These are phyloP conservation scores for Pseudoperonospora humuli DNA, from an alignment of 352 stramenopile genomes.

Conservation along the genomic window DNA sequence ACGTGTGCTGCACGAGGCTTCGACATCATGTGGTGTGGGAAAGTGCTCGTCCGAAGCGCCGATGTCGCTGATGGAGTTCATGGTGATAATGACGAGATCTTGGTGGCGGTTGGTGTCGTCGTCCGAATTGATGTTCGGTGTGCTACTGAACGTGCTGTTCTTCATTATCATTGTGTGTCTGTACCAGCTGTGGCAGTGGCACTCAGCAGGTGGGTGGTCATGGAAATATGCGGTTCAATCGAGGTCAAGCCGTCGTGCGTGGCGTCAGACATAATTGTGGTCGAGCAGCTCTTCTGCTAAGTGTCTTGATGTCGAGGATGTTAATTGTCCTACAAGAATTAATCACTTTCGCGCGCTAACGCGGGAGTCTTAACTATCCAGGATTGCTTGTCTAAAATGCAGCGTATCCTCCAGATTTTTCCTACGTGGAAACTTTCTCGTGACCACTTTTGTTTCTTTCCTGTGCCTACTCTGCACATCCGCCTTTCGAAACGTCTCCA, in stretches of 20 bases:
- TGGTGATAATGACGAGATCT: slow-evolving; percentile 27
- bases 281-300: not conserved
- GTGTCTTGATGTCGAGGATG: too few relatives aligned
- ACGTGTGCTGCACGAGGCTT: slow-evolving; percentile 55
- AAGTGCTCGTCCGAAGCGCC: slow-evolving; percentile 17
- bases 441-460: too few relatives aligned
- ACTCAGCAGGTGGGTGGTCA: slow-evolving; percentile 4
- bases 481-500: too few relatives aligned
- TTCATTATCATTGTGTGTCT: slow-evolving; percentile 58
- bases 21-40: slow-evolving; percentile 28
- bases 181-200: slow-evolving; percentile 49
- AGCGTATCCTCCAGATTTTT: too few relatives aligned
- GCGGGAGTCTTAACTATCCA: too few relatives aligned
- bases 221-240: slow-evolving; percentile 3
- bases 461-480: too few relatives aligned
- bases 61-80: slow-evolving; percentile 24
- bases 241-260: not conserved
- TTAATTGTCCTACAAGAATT: too few relatives aligned
- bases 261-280: not conserved
- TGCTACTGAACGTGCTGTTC: slow-evolving; percentile 66
- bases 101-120: slow-evolving; percentile 47
- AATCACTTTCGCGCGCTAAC: too few relatives aligned
- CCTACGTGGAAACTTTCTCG: too few relatives aligned
- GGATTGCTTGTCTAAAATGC: too few relatives aligned
- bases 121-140: slow-evolving; percentile 54